Conservation (phyloP, 2,329 filamentous ascomycete genomes). For the Aspergillus viridinutans region DNA sequence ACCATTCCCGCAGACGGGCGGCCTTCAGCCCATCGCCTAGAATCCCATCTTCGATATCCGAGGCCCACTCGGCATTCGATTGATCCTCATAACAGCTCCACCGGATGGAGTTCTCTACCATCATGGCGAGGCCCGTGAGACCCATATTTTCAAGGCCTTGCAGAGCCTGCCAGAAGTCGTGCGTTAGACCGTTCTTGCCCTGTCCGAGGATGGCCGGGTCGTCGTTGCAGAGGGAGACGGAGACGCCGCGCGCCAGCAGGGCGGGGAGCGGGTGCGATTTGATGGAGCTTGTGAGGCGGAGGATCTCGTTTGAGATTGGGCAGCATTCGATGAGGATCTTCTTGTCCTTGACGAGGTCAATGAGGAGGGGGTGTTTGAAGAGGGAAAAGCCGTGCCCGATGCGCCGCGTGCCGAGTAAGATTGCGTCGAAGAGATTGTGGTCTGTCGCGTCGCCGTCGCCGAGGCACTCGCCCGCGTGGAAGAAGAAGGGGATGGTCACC, state of each 20-base stretch:
- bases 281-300: slow-evolving; percentile 72
- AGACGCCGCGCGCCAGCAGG: slow-evolving; percentile 76
- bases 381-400: slow-evolving; percentile 88
- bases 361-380: slow-evolving; percentile 84
- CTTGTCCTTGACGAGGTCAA: slow-evolving; percentile 84
- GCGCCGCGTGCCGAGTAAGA: slow-evolving; percentile 78
- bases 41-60: slow-evolving; percentile 69
- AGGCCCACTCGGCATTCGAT: slow-evolving; percentile 63
- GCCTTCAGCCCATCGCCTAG: slow-evolving; percentile 69
- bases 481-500: slow-evolving; percentile 87
- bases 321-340: slow-evolving; percentile 86
- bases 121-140: slow-evolving; percentile 74
- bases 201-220: slow-evolving; percentile 87
- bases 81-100: slow-evolving; percentile 89
- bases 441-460: slow-evolving; percentile 74
- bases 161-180: slow-evolving; percentile 91
- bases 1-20: slow-evolving; percentile 71
- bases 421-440: slow-evolving; percentile 81
- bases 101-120: slow-evolving; percentile 88
- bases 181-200: slow-evolving; percentile 73
- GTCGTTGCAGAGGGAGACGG: slow-evolving; percentile 83
- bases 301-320: slow-evolving; percentile 84
- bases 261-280: slow-evolving; percentile 77
- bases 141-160: slow-evolving; percentile 92
- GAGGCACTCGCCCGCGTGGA: slow-evolving; percentile 87